phyloP scores from a whole-genome alignment of 225 moss, liverwort and hornwort species.

The Bryum argenteum region DNA sequence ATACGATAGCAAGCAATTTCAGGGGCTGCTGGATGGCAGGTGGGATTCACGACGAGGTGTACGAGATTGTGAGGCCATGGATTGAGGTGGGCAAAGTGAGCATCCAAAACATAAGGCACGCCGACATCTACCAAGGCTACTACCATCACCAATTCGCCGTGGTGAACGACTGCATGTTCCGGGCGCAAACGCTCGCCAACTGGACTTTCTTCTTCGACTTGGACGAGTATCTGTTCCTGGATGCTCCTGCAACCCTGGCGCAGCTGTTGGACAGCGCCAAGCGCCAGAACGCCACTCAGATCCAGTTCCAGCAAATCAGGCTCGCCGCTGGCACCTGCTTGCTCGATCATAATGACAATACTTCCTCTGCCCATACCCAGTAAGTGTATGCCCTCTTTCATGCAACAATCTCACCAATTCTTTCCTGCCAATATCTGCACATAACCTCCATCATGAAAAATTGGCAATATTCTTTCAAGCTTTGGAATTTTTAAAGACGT shows the following conservation, averaged over 20 bases:
- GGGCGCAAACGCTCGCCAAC: constrained; percentile 20
- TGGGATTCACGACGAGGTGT: constrained; percentile 22
- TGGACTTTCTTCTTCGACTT: constrained; percentile 51
- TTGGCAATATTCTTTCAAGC: too few relatives aligned
- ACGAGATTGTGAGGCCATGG: constrained; percentile 32
- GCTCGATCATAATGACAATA: neutral
- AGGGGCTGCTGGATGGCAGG: neutral
- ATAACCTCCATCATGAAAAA: too few relatives aligned
- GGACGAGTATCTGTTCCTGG: constrained; percentile 34
- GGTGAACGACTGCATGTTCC: constrained; percentile 43
- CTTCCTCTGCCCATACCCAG: neutral
- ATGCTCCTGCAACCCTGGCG: neutral
- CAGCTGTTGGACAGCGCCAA: neutral
- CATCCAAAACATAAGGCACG: constrained; percentile 29
- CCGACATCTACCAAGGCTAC: constrained; percentile 20
- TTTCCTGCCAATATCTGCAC: too few relatives aligned
- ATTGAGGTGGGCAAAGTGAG: constrained; percentile 24
- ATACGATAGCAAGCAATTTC: too few relatives aligned
- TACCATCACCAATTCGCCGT: constrained; percentile 33
- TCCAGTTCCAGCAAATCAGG: neutral
- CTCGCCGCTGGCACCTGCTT: neutral
- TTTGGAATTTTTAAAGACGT: too few relatives aligned
- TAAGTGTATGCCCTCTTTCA: neutral
- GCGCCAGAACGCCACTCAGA: neutral
- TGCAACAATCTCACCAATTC: too few relatives aligned